Evolutionary conservation across 805 yeast genomes (phyloP).

Genomic region (Zygotorulaspora chibaensis): DNA sequence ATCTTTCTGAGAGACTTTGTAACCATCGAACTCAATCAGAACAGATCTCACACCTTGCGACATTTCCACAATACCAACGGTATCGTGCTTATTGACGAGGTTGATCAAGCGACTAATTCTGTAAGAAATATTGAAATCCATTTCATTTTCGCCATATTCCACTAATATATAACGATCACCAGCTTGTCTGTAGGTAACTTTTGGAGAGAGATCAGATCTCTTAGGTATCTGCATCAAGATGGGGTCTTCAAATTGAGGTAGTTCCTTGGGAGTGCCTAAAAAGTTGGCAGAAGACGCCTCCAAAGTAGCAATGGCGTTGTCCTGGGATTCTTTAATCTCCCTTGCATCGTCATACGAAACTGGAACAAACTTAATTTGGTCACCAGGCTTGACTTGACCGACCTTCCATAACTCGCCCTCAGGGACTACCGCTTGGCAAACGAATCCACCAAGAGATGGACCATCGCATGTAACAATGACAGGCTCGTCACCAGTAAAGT

Average conservation of each 20-base stretch:
- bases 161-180: constrained; percentile 91
- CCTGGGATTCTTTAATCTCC: constrained; percentile 56
- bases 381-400: constrained; percentile 97
- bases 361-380: constrained; percentile 73
- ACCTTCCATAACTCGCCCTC: constrained; percentile 98
- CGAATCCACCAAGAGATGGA: constrained; percentile 96
- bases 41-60: constrained; percentile 97
- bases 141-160: constrained; percentile 84
- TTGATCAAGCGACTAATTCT: constrained; percentile 80
- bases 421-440: constrained; percentile 92
- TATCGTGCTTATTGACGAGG: constrained; percentile 57
- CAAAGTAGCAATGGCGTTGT: constrained; percentile 42
- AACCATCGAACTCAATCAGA: constrained; percentile 75
- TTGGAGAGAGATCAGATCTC: constrained; percentile 51
- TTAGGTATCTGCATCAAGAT: constrained; percentile 52
- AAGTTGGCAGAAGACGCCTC: constrained; percentile 16
- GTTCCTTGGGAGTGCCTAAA: constrained; percentile 31
- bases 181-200: constrained; percentile 87
- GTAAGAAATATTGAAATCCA: constrained; percentile 83
- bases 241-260: constrained; percentile 61
- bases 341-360: constrained; percentile 66
- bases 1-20: constrained; percentile 53
- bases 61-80: constrained; percentile 88
- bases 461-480: constrained; percentile 96
- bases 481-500: constrained; percentile 98